These are phyloP conservation scores for Aquilaria yunnanensis DNA, from an alignment of 345 rosid species.

Conservation along the genomic window DNA sequence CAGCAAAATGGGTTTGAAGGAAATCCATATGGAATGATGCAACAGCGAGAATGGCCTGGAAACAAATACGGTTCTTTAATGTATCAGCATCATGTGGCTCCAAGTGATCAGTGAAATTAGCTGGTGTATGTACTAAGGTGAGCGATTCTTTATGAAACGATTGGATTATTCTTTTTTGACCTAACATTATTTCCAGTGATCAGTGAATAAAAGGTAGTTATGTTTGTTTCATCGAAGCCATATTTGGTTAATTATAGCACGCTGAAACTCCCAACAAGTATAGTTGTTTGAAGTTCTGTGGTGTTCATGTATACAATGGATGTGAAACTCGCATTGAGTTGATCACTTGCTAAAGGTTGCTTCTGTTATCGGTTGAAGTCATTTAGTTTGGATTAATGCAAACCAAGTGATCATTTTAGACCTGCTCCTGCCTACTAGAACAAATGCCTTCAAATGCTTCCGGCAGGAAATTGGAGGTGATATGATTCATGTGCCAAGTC, in stretches of 20 bases:
- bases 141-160: background rate
- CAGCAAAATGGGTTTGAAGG: conserved; percentile 39
- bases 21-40: conserved; percentile 50
- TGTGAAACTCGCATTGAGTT: background rate
- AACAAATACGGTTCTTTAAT: conserved; percentile 49
- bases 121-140: conserved; percentile 8
- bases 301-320: background rate
- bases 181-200: background rate
- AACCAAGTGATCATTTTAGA: background rate
- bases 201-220: background rate
- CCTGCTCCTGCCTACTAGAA: background rate
- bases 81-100: conserved; percentile 47
- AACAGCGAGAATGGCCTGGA: conserved; percentile 58
- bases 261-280: background rate
- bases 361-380: background rate
- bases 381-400: background rate
- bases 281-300: background rate
- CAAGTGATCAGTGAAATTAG: conserved; percentile 42
- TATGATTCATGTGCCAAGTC: background rate
- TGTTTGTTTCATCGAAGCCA: background rate
- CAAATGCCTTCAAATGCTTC: background rate
- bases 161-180: background rate
- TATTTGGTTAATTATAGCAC: background rate
- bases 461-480: too few relatives aligned
- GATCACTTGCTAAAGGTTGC: background rate